These are phyloP conservation scores for Elsinoe perseae DNA, from an alignment of 2,329 filamentous ascomycete genomes.

Conservation along the genomic window DNA sequence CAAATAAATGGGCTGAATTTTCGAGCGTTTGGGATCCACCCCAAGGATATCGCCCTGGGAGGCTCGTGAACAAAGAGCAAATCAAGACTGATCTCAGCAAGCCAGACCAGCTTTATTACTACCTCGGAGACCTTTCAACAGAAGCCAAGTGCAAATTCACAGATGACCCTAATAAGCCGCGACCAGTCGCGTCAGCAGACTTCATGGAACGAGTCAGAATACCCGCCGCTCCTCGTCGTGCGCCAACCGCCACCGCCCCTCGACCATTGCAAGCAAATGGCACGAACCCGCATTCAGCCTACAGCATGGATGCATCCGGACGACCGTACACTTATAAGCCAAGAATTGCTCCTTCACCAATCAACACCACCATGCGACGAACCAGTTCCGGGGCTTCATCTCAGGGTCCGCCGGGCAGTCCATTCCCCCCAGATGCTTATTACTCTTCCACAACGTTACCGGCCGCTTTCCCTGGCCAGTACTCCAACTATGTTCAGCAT, in stretches of 20 bases:
- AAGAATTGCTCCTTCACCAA: slow-evolving; percentile 22
- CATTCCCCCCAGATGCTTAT: slow-evolving; percentile 32
- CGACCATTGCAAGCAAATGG: slow-evolving; percentile 1
- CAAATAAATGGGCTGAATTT: slow-evolving; percentile 59
- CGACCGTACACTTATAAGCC: slow-evolving; percentile 35
- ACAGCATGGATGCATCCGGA: slow-evolving; percentile 16
- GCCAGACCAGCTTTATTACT: slow-evolving; percentile 76
- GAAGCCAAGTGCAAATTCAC: slow-evolving; percentile 89
- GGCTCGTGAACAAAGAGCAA: slow-evolving; percentile 39
- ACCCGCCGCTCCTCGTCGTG: slow-evolving; percentile 25
- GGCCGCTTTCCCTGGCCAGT: slow-evolving; percentile 31
- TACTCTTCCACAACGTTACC: slow-evolving; percentile 31
- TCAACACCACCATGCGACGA: slow-evolving; percentile 19
- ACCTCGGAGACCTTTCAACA: slow-evolving; percentile 76
- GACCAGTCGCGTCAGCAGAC: slow-evolving; percentile 61
- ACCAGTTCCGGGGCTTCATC: slow-evolving; percentile 19
- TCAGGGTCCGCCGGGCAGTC: slow-evolving; percentile 23
- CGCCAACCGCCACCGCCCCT: slow-evolving; percentile 5
- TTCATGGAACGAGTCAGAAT: slow-evolving; percentile 60
- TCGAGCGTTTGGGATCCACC: slow-evolving; percentile 44
- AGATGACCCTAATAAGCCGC: slow-evolving; percentile 57
- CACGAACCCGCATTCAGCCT: neutral
- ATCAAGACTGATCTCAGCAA: slow-evolving; percentile 64
- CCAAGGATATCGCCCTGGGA: slow-evolving; percentile 34
- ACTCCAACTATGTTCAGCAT: slow-evolving; percentile 27